Conservation (phyloP, 768 basidiomycete species). For the Suillus plorans region DNA sequence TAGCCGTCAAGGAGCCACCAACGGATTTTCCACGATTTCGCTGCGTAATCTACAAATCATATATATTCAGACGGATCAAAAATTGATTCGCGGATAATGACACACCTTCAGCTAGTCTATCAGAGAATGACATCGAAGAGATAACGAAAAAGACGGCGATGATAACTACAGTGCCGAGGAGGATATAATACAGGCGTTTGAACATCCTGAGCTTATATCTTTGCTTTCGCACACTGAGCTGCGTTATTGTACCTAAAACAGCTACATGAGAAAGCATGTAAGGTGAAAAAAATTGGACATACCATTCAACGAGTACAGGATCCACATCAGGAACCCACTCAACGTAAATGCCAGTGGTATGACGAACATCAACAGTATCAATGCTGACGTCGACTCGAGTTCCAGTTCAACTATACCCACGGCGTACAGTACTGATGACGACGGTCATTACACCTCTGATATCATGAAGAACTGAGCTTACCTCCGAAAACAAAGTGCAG, state of each 20-base stretch:
- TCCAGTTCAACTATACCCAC: slow-evolving; percentile 93
- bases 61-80: neutral
- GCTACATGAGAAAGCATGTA: neutral
- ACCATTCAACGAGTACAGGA: slow-evolving; percentile 89
- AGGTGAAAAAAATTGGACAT: slow-evolving; percentile 18
- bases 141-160: slow-evolving; percentile 91
- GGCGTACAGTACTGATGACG: slow-evolving; percentile 73
- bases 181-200: slow-evolving; percentile 78
- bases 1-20: slow-evolving; percentile 99
- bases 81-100: slow-evolving; percentile 12
- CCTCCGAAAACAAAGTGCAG: slow-evolving; percentile 95
- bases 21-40: slow-evolving; percentile 83
- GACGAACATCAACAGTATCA: slow-evolving; percentile 85
- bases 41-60: slow-evolving; percentile 74
- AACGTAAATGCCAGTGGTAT: slow-evolving; percentile 93
- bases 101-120: slow-evolving; percentile 85
- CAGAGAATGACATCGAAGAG: slow-evolving; percentile 88
- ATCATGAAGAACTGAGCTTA: slow-evolving; percentile 40
- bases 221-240: slow-evolving; percentile 84
- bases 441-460: neutral
- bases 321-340: slow-evolving; percentile 97
- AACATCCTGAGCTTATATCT: slow-evolving; percentile 89
- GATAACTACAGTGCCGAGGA: slow-evolving; percentile 77
- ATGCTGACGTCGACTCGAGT: slow-evolving; percentile 85
- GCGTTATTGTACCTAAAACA: slow-evolving; percentile 75